Evolutionary conservation across 2,329 filamentous ascomycete species (phyloP), one percentile per base, ranked within the genome.

Genomic region (Elsinoe necatrix): DNA sequence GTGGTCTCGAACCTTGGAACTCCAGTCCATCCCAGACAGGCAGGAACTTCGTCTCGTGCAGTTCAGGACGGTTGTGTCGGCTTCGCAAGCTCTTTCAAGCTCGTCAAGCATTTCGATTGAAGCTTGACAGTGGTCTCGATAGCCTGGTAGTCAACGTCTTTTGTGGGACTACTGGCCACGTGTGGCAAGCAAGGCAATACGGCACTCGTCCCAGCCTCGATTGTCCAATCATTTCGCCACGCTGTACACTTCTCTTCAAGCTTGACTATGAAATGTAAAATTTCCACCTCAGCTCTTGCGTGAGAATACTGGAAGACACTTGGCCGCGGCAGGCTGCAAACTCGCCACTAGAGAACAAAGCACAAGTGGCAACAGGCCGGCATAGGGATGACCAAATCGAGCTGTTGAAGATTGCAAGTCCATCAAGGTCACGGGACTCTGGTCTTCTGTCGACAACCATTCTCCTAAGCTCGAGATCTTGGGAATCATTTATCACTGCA

Each of bases 61-160:
- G 29, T 23, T 55, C 37, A 12, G 3, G 2, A 39, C 48, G 48
- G 48, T 20, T 52, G 25, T 3, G 7, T 35, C 48, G 48, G 48
- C 48, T 34, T 52, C 48, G 48, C 48, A 52, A 52, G 31, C 29
- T 25, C 20, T 37, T 9, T 14, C 20, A 39, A 25, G 16, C 31
- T 37, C 31, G 31, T 52, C 48, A 52, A 52, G 48, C 48, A 52
- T 34, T 52, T n/a, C 11, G 14, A 37, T 52, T 16, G 31, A 52
- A 52, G 48, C 48, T 52, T 52, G 48, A 52, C 48, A 27, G 25
- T 35, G 29, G 31, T 52, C 48, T 52, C 12, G 31, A 50, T 18
- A 50, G 27, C 9, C 20, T 20, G 39, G 21, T 43, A n/a, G 18
- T 21, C n/a, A 12, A 8, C 16, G 7, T 21, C 16, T 43, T 3